Conservation (phyloP, 345 rosid species). For the Salix dunnii region DNA sequence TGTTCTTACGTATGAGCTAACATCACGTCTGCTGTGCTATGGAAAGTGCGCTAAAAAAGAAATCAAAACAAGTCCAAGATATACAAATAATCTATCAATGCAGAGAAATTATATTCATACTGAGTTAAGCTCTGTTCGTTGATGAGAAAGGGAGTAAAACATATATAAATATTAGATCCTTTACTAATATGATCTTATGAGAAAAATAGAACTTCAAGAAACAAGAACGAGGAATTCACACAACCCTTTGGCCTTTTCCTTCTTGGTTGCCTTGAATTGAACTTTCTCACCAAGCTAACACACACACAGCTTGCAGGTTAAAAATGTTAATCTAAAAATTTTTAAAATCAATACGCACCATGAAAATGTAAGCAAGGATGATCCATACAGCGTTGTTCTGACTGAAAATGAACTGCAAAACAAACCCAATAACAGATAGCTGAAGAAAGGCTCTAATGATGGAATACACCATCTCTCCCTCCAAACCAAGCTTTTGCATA, state of each 20-base stretch:
- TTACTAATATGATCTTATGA: neutral
- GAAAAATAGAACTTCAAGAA: neutral
- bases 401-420: constrained; percentile 77
- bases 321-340: too few species aligned
- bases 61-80: neutral
- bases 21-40: neutral
- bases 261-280: neutral
- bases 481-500: constrained; percentile 64
- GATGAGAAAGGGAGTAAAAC: neutral
- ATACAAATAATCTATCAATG: neutral
- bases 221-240: neutral
- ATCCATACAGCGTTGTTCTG: constrained; percentile 60
- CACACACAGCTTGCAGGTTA: neutral
- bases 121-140: neutral
- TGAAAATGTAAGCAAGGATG: constrained; percentile 80
- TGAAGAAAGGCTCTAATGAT: constrained; percentile 73
- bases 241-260: neutral
- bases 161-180: neutral
- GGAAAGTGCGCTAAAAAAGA: neutral
- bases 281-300: neutral
- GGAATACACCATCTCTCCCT: constrained; percentile 75
- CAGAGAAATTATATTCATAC: too few species aligned
- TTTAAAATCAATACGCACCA: constrained; percentile 34
- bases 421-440: constrained; percentile 80
- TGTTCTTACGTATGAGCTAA: neutral